A percentile compares a stretch with the other conserved stretches of the same genome.
Evolutionary conservation across 1,139 yeast species (phyloP).

Genomic region (Hemisphaericaspora xylanilytica): DNA sequence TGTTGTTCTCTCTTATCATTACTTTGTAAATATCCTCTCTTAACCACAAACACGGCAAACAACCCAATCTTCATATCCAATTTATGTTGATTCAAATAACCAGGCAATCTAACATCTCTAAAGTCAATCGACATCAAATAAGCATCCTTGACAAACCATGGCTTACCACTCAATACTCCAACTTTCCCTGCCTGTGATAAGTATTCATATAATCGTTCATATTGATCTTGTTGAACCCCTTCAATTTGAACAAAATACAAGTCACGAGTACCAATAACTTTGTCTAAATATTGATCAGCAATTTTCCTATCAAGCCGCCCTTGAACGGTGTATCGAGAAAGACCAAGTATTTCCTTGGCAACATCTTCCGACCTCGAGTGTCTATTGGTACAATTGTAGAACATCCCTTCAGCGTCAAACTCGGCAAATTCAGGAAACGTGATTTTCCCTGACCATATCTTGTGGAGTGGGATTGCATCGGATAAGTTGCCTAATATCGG

Average conservation of each 20-base stretch:
- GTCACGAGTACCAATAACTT: conserved; percentile 48
- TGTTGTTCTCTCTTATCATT: not conserved
- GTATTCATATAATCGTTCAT: conserved; percentile 52
- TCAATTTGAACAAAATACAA: conserved; percentile 48
- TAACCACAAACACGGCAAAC: conserved; percentile 47
- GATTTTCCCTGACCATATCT: conserved; percentile 54
- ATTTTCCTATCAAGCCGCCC: conserved; percentile 57
- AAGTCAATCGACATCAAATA: conserved; percentile 53
- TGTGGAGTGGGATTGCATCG: conserved; percentile 3
- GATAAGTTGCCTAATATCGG: conserved; percentile 15
- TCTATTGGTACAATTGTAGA: conserved; percentile 37
- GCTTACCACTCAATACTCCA: conserved; percentile 59
- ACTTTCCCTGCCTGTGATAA: conserved; percentile 48
- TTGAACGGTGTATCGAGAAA: conserved; percentile 46
- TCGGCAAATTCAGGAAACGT: conserved; percentile 55
- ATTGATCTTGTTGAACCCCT: conserved; percentile 26
- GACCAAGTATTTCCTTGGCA: conserved; percentile 30
- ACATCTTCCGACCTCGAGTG: conserved; percentile 25
- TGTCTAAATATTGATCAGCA: conserved; percentile 58
- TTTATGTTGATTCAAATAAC: conserved; percentile 22
- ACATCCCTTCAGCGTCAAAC: conserved; percentile 45
- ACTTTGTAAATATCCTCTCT: conserved; percentile 36
- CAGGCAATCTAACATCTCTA: conserved; percentile 25
- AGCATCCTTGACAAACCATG: conserved; percentile 59
- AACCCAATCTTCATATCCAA: conserved; percentile 29